A percentile compares a stretch with the other conserved stretches of the same genome.
Conservation (phyloP, 2,329 filamentous ascomycete genomes). For the Helotiales sp. region DNA sequence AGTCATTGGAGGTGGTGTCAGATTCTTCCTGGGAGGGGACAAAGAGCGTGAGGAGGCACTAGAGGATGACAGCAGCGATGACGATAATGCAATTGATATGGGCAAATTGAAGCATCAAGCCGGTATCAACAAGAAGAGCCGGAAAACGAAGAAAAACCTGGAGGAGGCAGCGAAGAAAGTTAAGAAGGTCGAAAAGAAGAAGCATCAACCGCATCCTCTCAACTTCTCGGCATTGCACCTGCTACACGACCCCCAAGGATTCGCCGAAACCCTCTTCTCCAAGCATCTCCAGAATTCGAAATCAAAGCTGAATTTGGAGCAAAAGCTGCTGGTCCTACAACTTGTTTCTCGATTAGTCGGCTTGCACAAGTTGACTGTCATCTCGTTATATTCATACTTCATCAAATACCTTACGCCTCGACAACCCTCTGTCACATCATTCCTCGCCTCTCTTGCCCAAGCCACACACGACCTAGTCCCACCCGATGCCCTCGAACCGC, state of each 20-base stretch:
- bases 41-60: conserved; percentile 93
- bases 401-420: conserved; percentile 88
- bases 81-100: conserved; percentile 83
- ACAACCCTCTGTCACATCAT: conserved; percentile 89
- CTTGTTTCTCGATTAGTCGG: conserved; percentile 90
- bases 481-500: conserved; percentile 86
- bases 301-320: conserved; percentile 83
- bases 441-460: conserved; percentile 90
- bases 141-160: conserved; percentile 80
- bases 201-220: conserved; percentile 81
- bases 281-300: conserved; percentile 91
- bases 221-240: conserved; percentile 97
- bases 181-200: conserved; percentile 84
- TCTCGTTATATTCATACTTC: conserved; percentile 95
- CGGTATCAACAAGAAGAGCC: conserved; percentile 95
- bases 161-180: conserved; percentile 82
- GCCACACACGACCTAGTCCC: conserved; percentile 90
- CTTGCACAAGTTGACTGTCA: conserved; percentile 87
- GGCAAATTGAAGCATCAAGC: conserved; percentile 81
- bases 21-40: conserved; percentile 95
- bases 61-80: conserved; percentile 74
- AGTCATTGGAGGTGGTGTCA: conserved; percentile 82
- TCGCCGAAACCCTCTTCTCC: conserved; percentile 85
- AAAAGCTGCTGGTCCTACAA: conserved; percentile 87
- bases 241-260: conserved; percentile 91